phyloP scores from a whole-genome alignment of 805 yeast species.

The Lachancea dasiensis region DNA sequence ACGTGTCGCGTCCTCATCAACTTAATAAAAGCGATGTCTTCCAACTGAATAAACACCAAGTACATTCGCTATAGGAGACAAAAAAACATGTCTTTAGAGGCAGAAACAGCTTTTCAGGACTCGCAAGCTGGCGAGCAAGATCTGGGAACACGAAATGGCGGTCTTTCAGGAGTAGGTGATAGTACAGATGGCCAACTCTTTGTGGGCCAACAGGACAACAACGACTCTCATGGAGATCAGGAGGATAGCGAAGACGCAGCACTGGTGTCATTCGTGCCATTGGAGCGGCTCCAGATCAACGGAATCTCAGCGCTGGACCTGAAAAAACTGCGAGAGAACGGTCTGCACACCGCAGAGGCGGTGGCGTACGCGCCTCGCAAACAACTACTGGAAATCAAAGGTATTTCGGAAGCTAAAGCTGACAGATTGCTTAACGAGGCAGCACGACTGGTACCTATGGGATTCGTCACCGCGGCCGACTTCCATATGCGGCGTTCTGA shows the following conservation, averaged over 20 bases:
- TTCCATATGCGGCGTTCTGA: slow-evolving; percentile 86
- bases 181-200: slow-evolving; percentile 4
- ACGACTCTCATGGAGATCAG: slow-evolving; percentile 8
- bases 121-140: slow-evolving; percentile 6
- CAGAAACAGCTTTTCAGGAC: slow-evolving; percentile 11
- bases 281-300: slow-evolving; percentile 51
- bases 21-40: too few species aligned
- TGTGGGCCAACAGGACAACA: slow-evolving; percentile 1
- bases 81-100: slow-evolving; percentile 11
- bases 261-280: slow-evolving; percentile 30
- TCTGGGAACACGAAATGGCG: slow-evolving; percentile 4
- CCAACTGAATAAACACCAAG: too few species aligned
- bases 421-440: slow-evolving; percentile 81
- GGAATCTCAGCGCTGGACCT: slow-evolving; percentile 81
- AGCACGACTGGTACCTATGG: slow-evolving; percentile 83
- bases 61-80: background rate
- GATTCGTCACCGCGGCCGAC: slow-evolving; percentile 95
- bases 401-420: slow-evolving; percentile 93
- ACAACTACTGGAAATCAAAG: slow-evolving; percentile 69
- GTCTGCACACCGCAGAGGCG: slow-evolving; percentile 84
- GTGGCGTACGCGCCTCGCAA: slow-evolving; percentile 91
- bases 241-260: slow-evolving; percentile 45
- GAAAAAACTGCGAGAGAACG: slow-evolving; percentile 72
- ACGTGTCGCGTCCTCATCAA: background rate
- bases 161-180: slow-evolving; percentile 8